Evolutionary conservation across 305 asterid species (phyloP).

Genomic region (Caryopteris hybrid): DNA sequence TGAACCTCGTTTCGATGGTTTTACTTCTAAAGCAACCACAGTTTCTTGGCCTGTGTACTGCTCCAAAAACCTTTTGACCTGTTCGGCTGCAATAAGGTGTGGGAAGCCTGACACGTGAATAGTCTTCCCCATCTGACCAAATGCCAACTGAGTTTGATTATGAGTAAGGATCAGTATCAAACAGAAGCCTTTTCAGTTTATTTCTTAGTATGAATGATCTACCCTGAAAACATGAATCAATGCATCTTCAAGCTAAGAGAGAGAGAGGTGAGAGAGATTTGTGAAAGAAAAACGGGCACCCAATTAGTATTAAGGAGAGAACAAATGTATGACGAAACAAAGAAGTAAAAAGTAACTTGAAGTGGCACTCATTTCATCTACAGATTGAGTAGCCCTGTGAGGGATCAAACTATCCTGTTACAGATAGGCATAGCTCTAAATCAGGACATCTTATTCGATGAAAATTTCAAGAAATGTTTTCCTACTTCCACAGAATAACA

Average conservation of each 20-base stretch:
- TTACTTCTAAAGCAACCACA: slow-evolving; percentile 60
- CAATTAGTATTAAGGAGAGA: not conserved
- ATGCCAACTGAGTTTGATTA: slow-evolving; percentile 19
- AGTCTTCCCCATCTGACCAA: slow-evolving; percentile 51
- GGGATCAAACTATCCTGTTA: not conserved
- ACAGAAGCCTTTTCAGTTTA: not conserved
- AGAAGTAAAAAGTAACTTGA: not conserved
- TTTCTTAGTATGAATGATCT: not conserved
- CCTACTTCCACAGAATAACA: no score
- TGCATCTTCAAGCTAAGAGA: not conserved
- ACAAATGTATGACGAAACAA: not conserved
- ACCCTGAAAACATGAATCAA: not conserved
- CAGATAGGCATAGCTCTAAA: not conserved
- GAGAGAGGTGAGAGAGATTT: no score
- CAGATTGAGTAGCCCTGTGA: no score
- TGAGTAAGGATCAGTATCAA: not conserved
- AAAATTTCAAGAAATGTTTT: not conserved
- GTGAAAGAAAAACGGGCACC: no score
- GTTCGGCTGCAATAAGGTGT: slow-evolving; percentile 33
- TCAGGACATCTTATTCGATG: not conserved
- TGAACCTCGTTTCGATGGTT: slow-evolving; percentile 31
- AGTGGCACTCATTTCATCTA: no score
- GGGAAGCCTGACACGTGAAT: slow-evolving; percentile 59
- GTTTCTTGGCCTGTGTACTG: slow-evolving; percentile 36
- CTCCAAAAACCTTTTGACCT: slow-evolving; percentile 43